Conservation (phyloP, 495 filamentous ascomycete genomes). For the Astrocystis sublimbata region DNA sequence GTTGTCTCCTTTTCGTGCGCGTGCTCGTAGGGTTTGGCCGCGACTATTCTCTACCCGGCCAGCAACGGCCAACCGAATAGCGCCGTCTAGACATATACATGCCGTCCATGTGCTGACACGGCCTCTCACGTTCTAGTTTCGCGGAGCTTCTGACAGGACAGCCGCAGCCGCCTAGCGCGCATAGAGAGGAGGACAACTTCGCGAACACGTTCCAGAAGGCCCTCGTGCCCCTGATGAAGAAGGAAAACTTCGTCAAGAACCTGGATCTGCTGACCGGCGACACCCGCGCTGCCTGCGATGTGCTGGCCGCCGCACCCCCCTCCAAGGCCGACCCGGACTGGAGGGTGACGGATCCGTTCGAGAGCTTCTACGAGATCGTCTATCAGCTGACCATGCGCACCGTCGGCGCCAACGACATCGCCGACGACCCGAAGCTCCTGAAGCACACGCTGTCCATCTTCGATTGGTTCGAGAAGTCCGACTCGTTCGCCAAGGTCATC, state of each 20-base stretch:
- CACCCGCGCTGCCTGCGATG: constrained; percentile 29
- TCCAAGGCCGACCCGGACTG: constrained; percentile 20
- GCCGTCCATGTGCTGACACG: not conserved
- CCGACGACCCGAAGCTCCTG: constrained; percentile 37
- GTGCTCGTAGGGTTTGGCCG: not conserved
- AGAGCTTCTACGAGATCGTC: constrained; percentile 43
- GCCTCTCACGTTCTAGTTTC: constrained; percentile 19
- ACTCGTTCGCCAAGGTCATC: constrained; percentile 37
- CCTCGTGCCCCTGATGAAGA: constrained; percentile 26
- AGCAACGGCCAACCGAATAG: not conserved
- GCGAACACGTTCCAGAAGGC: constrained; percentile 23
- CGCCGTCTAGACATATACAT: not conserved
- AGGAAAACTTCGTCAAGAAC: constrained; percentile 34
- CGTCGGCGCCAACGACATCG: constrained; percentile 44
- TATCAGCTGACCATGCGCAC: constrained; percentile 44
- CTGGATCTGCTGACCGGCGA: constrained; percentile 36
- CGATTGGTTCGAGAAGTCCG: constrained; percentile 35
- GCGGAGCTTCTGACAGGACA: constrained; percentile 29
- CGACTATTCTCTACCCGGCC: not conserved
- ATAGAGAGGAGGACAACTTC: constrained; percentile 13
- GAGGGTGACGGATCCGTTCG: constrained; percentile 42
- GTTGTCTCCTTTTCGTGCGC: not conserved
- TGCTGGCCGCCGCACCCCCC: constrained; percentile 21
- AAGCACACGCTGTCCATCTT: constrained; percentile 36
- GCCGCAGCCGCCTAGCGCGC: constrained; percentile 20